These are phyloP conservation scores for Fagopyrum tataricum DNA, from an alignment of 148 eudicot species.

Conservation along the genomic window DNA sequence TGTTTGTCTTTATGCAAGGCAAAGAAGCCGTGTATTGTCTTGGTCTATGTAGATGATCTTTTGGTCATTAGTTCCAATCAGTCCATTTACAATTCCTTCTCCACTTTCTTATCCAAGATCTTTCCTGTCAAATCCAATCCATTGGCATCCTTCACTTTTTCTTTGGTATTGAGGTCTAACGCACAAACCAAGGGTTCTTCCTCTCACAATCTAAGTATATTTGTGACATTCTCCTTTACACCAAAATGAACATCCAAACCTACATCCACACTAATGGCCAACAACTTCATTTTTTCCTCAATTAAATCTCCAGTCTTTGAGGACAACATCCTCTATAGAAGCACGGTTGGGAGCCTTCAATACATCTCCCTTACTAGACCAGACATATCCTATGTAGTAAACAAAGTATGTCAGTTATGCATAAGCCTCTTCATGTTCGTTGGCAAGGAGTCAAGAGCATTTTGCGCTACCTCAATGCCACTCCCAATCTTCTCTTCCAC, in stretches of 20 bases:
- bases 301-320: background rate
- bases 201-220: background rate
- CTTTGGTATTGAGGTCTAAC: background rate
- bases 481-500: conserved; percentile 12
- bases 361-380: conserved; percentile 11
- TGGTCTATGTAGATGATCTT: background rate
- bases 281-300: background rate
- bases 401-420: conserved; percentile 16
- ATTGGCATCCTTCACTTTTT: background rate
- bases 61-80: background rate
- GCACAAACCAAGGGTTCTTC: background rate
- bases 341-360: background rate
- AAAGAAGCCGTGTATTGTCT: background rate
- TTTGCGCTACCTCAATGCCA: no score
- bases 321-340: conserved; percentile 7
- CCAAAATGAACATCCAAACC: background rate
- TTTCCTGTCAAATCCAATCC: background rate
- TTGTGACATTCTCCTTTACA: background rate
- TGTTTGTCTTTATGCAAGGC: background rate
- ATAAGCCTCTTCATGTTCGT: background rate
- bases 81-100: background rate
- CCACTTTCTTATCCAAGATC: background rate
- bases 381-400: background rate
- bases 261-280: background rate
- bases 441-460: conserved; percentile 2